Percentiles rank a stretch among this genome's conserved stretches.
Evolutionary conservation across 2,329 filamentous ascomycete species (phyloP).

Genomic region (Paraphaeosphaeria minitans): DNA sequence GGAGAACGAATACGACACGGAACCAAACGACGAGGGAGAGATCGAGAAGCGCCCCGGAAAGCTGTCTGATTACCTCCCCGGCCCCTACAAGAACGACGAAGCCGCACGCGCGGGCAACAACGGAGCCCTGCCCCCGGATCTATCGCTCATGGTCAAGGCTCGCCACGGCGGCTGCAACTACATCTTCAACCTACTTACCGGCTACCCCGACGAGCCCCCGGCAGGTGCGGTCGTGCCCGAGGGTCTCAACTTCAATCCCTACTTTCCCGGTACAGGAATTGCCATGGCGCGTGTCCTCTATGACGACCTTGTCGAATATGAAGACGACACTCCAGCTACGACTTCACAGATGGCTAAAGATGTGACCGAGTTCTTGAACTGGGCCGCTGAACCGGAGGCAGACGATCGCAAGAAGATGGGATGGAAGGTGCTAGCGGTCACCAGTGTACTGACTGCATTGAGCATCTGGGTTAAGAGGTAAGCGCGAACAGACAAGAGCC

Average conservation of each 20-base stretch:
- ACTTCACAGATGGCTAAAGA: conserved; percentile 99
- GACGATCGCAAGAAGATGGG: conserved; percentile 99
- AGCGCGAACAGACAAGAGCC: conserved; percentile 20
- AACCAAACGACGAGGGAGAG: conserved; percentile 97
- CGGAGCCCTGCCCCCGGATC: conserved; percentile 94
- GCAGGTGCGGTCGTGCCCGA: conserved; percentile 83
- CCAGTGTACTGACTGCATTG: conserved; percentile 77
- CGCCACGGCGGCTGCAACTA: conserved; percentile 98
- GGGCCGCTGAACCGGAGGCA: conserved; percentile 98
- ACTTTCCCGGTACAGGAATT: conserved; percentile 99
- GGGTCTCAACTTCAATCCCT: conserved; percentile 99
- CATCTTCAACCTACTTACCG: conserved; percentile 95
- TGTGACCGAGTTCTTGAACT: conserved; percentile 98
- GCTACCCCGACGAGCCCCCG: conserved; percentile 95
- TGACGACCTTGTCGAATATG: conserved; percentile 96
- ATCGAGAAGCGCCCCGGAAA: conserved; percentile 99
- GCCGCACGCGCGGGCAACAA: conserved; percentile 97
- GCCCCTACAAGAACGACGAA: conserved; percentile 98
- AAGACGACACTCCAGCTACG: conserved; percentile 91
- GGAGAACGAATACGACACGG: conserved; percentile 97
- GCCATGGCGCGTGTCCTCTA: conserved; percentile 99
- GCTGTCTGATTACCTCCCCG: conserved; percentile 94
- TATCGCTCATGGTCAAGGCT: conserved; percentile 96
- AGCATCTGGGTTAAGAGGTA: conserved; percentile 95
- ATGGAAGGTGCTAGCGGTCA: conserved; percentile 88